These are phyloP conservation scores for Mesembryanthemum crystallinum DNA, from an alignment of 148 eudicot genomes.

Conservation along the genomic window DNA sequence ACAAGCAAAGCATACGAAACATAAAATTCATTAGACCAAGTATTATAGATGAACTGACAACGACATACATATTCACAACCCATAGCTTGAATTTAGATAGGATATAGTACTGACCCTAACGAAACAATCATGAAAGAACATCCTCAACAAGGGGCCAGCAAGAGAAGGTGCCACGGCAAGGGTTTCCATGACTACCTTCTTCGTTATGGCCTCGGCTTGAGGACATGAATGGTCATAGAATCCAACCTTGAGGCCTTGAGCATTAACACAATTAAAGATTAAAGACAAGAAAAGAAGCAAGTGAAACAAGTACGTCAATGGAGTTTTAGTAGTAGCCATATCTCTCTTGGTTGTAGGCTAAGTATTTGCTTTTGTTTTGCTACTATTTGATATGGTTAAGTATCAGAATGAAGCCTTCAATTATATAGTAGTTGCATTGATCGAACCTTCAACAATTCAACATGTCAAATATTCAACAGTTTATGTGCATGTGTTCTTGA, in stretches of 20 bases:
- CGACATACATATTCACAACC: neutral
- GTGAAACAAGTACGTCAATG: constrained; percentile 13
- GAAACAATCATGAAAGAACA: constrained; percentile 65
- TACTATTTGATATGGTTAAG: too few relatives aligned
- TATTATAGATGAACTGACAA: too few relatives aligned
- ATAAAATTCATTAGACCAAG: neutral
- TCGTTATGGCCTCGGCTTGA: constrained; percentile 34
- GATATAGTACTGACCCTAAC: constrained; percentile 44
- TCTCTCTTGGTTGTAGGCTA: neutral
- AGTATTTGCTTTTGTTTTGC: too few relatives aligned
- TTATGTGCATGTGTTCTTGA: too few relatives aligned
- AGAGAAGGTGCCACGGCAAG: constrained; percentile 42
- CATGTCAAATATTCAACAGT: too few relatives aligned
- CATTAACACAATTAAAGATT: constrained; percentile 13
- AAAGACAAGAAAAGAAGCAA: constrained; percentile 15
- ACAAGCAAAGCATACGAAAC: neutral
- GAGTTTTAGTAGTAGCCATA: constrained; percentile 10
- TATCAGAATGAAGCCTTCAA: too few relatives aligned
- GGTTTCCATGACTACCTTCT: constrained; percentile 13
- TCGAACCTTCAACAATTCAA: too few relatives aligned
- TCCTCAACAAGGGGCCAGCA: constrained; percentile 40
- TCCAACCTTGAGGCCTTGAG: constrained; percentile 30
- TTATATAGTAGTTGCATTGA: too few relatives aligned
- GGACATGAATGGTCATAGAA: constrained; percentile 40
- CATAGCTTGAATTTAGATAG: neutral